Base-by-base conservation (phyloP, 2,329 filamentous ascomycete genomes). In the Hirsutella rhossiliensis region DNA sequence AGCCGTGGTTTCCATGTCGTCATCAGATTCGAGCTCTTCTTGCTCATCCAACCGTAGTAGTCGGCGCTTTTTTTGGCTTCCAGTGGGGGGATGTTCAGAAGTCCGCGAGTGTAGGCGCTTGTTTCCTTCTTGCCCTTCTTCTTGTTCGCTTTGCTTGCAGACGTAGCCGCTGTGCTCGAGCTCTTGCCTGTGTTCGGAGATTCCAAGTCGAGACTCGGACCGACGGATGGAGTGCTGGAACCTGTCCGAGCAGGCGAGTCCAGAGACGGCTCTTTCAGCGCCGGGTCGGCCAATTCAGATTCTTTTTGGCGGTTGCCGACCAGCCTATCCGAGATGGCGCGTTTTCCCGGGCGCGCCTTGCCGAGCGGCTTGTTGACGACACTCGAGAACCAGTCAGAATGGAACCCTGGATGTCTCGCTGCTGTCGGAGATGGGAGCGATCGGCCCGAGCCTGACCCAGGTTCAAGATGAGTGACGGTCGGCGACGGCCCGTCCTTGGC, bases 31-130 rank as follows among this genome's bases (percentile, higher is more conserved):
- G 87, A 90, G 47, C 87, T 95, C 64, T 94, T 89, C 74, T 98
- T 98, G 72, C 92, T 97, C 92, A 98, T 98, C 92, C 92, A 98
- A 1, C 92, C 92, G 56, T 83, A 90, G 61, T 95, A 97, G 58
- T 98, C 90, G 44, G 87, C 90, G 48, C 79, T 80, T 48, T 80
- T 69, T 63, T 95, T 92, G 48, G 90, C 88, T 58, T 95, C 87
- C 44, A 80, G 72, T 0, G 92, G 92, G 0, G 77, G 68, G 47
- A 90, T 84, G 62, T 89, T 88, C 53, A 85, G 76, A 36, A 97
- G 67, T 0, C 92, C 92, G 28, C 86, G 82, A 17, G 82, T 86
- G 63, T 97, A 98, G 1, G 92, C 92, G 56, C 89, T 96, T 0
- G 92, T 98, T 46, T 87, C 82, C 60, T 97, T 94, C 68, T 98